Base-by-base conservation (phyloP, 352 stramenopile genomes). In the Aphanomyces cochlioides region DNA sequence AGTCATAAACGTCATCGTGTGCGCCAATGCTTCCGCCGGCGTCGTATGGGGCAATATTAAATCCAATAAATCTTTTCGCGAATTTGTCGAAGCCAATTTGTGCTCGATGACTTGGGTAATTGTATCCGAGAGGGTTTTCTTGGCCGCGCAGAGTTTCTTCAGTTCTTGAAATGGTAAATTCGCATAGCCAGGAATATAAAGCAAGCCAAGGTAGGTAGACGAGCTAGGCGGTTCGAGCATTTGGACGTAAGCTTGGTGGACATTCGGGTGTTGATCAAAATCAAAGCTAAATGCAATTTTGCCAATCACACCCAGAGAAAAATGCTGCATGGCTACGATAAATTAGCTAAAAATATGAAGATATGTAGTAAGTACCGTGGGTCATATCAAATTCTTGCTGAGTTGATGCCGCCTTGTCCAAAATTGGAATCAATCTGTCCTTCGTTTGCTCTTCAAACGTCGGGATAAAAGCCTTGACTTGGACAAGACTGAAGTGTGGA, bases 31-130 rank as follows among this genome's bases (percentile, higher is more conserved):
- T 50, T 50, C 43, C 10, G 10, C 43, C 10, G 10, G 10, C 10
- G 43, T 50, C 43, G 43, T 50, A n/a, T 50, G 43, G 43, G 43
- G 43, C 43, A 50, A n/a, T n/a, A n/a, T n/a, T 50, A 50, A 50
- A 50, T 1, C 43, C 43, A 50, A n/a, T 12, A 50, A n/a, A 50
- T 50, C 43, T 2, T 50, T 50, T 12, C 10, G 10, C 17, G 10
- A n/a, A n/a, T 12, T 50, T 12, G 43, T 50, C 17, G 2, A 12
- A 0, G 43, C 2, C 10, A 50, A n/a, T n/a, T 50, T 50, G 10
- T 12, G 17, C 10, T 12, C 43, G 17, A 50, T 50, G 43, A 50
- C 43, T 50, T n/a, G 43, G 10, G 10, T 12, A 12, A 50, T 50
- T 12, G 43, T n/a, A n/a, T 50, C 10, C 17, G 10, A n/a, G 43